Base-by-base conservation (phyloP, 2,329 filamentous ascomycete genomes). In the Pseudogymnoascus sp. region DNA sequence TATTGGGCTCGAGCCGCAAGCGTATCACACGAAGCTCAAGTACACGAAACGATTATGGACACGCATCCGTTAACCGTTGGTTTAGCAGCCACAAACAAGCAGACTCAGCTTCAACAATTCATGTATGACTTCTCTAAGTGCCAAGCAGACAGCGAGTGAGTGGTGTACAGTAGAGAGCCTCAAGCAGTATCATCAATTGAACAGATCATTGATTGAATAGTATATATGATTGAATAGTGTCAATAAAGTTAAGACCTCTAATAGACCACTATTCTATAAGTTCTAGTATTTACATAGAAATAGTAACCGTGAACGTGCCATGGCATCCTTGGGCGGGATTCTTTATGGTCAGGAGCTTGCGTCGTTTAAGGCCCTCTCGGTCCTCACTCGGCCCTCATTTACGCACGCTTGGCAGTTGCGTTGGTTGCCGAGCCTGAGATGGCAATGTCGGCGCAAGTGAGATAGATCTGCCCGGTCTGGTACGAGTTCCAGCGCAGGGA, bases 401-500 rank as follows among this genome's bases (percentile, higher is more conserved):
- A 57, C 6, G 50, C 50, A 28, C 11, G 15, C 3, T 8, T 28
- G 17, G 50, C 17, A 31, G 50, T 57, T 33, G 26, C n/a, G 28
- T 53, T 53, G 9, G 26, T 28, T 13, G 17, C 2, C 17, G 26
- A 3, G 50, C 65, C 64, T 8, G 44, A 35, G 62, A 82, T 81
- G 13, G 78, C 76, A 63, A 83, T 82, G 67, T 83, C 80, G 1
- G 82, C 80, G 66, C 81, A 84, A 3, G 75, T 78, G 3, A 83
- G 74, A 68, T 83, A 83, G 7, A 83, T 75, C 71, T 84, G 82
- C 0, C 75, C 74, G 0, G 81, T 83, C 72, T 83, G 80, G 71
- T 78, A 83, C 0, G 80, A 78, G 71, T 83, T 83, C 82, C 81
- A 83, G 64, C 79, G 78, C 69, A 81, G 80, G 0, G 78, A 79